Percentiles rank a stretch among this genome's conserved stretches.
Evolutionary conservation across 768 basidiomycete genomes (phyloP).

Genomic region (Tylopilus intermedius): DNA sequence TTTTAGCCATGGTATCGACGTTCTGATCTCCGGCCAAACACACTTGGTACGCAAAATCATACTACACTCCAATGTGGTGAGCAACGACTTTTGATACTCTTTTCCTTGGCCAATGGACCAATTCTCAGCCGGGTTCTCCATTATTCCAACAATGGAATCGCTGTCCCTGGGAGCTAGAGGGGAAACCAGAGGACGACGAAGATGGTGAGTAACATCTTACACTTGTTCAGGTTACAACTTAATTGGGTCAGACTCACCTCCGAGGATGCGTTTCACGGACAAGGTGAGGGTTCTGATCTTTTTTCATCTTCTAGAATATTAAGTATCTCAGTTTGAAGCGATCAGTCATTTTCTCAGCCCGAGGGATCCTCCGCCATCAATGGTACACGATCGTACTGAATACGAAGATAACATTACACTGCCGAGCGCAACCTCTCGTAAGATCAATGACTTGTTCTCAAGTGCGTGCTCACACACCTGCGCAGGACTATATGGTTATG

Average conservation of each 20-base stretch:
- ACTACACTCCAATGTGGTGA: conserved; percentile 81
- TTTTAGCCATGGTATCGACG: conserved; percentile 86
- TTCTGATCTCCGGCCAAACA: conserved; percentile 66
- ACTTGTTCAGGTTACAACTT: not conserved
- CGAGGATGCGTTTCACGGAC: conserved; percentile 67
- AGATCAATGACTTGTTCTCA: conserved; percentile 26
- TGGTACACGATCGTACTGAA: conserved; percentile 75
- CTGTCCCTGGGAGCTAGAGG: conserved; percentile 87
- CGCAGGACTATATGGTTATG: conserved; percentile 58
- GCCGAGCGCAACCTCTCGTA: conserved; percentile 65
- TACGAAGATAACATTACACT: conserved; percentile 68
- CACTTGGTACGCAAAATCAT: conserved; percentile 82
- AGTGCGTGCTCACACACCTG: not conserved
- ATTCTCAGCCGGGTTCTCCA: conserved; percentile 72
- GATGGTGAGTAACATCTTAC: conserved; percentile 47
- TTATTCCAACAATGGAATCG: conserved; percentile 89
- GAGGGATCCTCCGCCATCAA: conserved; percentile 69
- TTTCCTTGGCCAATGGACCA: conserved; percentile 1
- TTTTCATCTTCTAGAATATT: not conserved
- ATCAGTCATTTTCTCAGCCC: conserved; percentile 76
- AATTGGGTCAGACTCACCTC: conserved; percentile 55
- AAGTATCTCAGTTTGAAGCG: conserved; percentile 59
- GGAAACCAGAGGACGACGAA: conserved; percentile 75
- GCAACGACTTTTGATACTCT: conserved; percentile 17
- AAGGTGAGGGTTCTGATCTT: conserved; percentile 39